These are phyloP conservation scores for Silene coronaria DNA, from an alignment of 179 eudicot genomes.

Conservation along the genomic window DNA sequence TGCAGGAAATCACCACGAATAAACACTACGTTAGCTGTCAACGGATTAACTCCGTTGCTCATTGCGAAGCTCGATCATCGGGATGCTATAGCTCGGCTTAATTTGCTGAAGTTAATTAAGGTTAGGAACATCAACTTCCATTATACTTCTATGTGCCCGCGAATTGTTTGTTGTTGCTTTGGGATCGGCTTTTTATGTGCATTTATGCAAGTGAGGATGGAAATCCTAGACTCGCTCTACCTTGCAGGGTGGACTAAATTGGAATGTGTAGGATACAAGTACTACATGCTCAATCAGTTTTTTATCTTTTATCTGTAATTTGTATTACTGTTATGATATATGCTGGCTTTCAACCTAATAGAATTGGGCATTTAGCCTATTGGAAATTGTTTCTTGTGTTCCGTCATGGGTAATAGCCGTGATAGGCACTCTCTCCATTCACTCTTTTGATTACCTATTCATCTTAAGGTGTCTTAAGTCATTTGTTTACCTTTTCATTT, in stretches of 20 bases:
- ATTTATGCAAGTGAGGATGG: too few species aligned
- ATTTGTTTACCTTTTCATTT: too few species aligned
- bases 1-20: slow-evolving; percentile 93
- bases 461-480: too few species aligned
- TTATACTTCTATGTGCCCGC: background rate
- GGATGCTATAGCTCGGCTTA: slow-evolving; percentile 98
- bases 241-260: too few species aligned
- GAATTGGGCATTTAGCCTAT: background rate
- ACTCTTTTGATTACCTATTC: too few species aligned
- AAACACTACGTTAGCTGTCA: slow-evolving; percentile 90
- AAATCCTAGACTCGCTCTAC: too few species aligned
- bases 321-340: background rate
- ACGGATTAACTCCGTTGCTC: slow-evolving; percentile 89
- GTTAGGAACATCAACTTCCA: slow-evolving; percentile 26
- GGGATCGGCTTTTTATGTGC: background rate
- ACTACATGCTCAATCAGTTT: slow-evolving; percentile 1
- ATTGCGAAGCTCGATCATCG: slow-evolving; percentile 90
- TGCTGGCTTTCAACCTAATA: background rate
- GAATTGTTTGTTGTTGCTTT: background rate
- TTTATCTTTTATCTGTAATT: background rate
- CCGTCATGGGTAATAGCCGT: background rate
- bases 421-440: too few species aligned
- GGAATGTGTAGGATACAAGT: too few species aligned
- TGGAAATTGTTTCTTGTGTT: background rate
- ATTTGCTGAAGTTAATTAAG: slow-evolving; percentile 89